Evolutionary conservation across 306 rosid species (phyloP), one percentile per base, ranked within the genome.

Genomic region (Aeschynomene evenia): DNA sequence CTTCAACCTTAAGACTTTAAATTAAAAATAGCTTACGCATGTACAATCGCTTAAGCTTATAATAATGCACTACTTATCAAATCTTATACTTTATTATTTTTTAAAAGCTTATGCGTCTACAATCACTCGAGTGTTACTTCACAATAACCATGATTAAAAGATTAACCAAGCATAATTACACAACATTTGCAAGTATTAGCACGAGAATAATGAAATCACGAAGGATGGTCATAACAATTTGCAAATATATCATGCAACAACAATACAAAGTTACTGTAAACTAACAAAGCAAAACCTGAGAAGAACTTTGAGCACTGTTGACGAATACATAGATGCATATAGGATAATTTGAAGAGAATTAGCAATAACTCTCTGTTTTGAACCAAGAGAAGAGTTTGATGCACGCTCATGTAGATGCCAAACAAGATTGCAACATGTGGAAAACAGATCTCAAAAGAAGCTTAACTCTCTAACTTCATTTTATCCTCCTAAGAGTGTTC

Each of bases 401-500:
- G 64, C 26, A 20, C 29, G n/a, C 28, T 15, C 61, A 34, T 29
- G 20, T 11, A 52, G 72, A 53, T 73, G 49, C 62, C 45, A 24
- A 55, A 70, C 53, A 57, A 28, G 60, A 68, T 56, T 33, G 66
- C 56, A 31, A 21, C 48, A 39, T 20, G 20, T 64, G 56, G 56
- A 39, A 37, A 63, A 66, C 62, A 49, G 45, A 66, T 66, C 65
- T 52, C 31, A 46, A 40, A 76, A 19, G 66, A 42, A 70, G 19
- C 73, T 39, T 39, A 34, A 9, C 42, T 19, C 15, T 34, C 63
- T 24, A 62, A 63, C 67, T 45, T 84, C 72, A 66, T 50, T 71
- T 15, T 22, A 85, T 77, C 84, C 70, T 85, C 77, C 77, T 81
- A 14, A 86, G 91, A 2, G 92, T 84, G 84, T 92, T 89, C 82